Evolutionary conservation across 2,329 filamentous ascomycete genomes (phyloP), one percentile per base, ranked within the genome.

Genomic region (Colletotrichum abscissum): DNA sequence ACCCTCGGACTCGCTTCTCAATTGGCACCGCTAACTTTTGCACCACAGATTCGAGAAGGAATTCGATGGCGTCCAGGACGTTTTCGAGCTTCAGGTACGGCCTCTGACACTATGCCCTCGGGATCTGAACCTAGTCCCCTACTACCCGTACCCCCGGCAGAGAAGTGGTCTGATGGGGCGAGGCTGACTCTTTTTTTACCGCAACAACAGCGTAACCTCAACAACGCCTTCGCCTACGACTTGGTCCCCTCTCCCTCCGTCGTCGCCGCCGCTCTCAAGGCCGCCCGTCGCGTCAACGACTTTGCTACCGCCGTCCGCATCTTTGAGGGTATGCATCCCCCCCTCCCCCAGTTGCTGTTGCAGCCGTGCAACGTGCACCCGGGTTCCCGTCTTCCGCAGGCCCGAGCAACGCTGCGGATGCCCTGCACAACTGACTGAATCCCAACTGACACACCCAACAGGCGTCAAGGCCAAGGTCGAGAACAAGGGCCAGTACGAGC

Each of bases 201-300:
- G 66, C 72, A 67, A n/a, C 54, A 64, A 72, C 79, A 91, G 89
- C 94, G 95, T 86, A 98, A 98, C 89, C 90, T 98, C 82, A 99
- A 99, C 93, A 99, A 99, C 89, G 96, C 95, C 84, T 99, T 99
- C 88, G 97, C 97, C 83, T 99, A 99, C 92, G 97, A 99, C 92
- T 93, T 99, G 81, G 97, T 99, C 78, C 97, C 97, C 82, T 97
- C 96, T 57, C 92, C 96, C 77, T 92, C 94, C 79, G 97, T 99
- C 83, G 91, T 98, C 85, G 91, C 91, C 80, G 95, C 97, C 80
- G 97, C 97, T 77, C 91, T 99, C 80, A 95, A 93, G 87, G 97
- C 97, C 80, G 97, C 97, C 78, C 91, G 97, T 85, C 91, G 97
- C 85, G 97, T 99, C 83, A 98, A 99, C 86, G 97, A 99, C 89